A percentile compares a stretch with the other conserved stretches of the same genome.
phyloP scores from a whole-genome alignment of 2,329 filamentous ascomycete species.

The Penicillium corylophilum region DNA sequence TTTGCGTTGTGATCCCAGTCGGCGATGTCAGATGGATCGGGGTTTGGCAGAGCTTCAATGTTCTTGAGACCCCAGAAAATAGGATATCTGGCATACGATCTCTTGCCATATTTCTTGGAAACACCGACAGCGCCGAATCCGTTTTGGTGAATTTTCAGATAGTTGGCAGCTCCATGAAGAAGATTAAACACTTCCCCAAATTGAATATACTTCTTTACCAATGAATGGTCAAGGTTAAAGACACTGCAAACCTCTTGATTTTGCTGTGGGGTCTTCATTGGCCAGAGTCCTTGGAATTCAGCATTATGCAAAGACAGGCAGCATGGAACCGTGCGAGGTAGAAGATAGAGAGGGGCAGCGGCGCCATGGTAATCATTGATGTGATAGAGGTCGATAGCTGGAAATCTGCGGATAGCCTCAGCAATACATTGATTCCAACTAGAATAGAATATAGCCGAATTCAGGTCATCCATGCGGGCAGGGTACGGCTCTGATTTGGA shows the following conservation, averaged over 20 bases:
- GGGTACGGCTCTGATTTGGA: conserved; percentile 65
- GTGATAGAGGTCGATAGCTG: conserved; percentile 60
- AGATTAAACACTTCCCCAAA: conserved; percentile 70
- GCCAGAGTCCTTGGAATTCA: conserved; percentile 69
- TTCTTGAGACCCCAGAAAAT: conserved; percentile 68
- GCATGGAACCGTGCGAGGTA: conserved; percentile 61
- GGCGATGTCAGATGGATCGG: conserved; percentile 63
- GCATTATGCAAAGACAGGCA: conserved; percentile 67
- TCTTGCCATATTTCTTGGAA: conserved; percentile 68
- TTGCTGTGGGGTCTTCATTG: conserved; percentile 62
- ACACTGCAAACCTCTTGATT: conserved; percentile 63
- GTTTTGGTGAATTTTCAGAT: conserved; percentile 64
- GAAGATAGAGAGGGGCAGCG: conserved; percentile 62
- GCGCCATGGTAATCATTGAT: conserved; percentile 67
- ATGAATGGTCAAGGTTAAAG: conserved; percentile 55
- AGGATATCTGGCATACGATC: conserved; percentile 65
- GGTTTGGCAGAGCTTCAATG: conserved; percentile 64
- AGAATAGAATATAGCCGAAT: conserved; percentile 66
- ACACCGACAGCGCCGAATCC: conserved; percentile 70
- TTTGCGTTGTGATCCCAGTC: conserved; percentile 55
- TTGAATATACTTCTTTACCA: conserved; percentile 57
- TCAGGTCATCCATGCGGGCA: conserved; percentile 67
- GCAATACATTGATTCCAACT: conserved; percentile 71
- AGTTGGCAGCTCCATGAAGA: conserved; percentile 65
- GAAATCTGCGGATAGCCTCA: conserved; percentile 61